Base-by-base conservation (phyloP, 371 early-diverging fungal species). In the Actinomortierella ambigua region DNA sequence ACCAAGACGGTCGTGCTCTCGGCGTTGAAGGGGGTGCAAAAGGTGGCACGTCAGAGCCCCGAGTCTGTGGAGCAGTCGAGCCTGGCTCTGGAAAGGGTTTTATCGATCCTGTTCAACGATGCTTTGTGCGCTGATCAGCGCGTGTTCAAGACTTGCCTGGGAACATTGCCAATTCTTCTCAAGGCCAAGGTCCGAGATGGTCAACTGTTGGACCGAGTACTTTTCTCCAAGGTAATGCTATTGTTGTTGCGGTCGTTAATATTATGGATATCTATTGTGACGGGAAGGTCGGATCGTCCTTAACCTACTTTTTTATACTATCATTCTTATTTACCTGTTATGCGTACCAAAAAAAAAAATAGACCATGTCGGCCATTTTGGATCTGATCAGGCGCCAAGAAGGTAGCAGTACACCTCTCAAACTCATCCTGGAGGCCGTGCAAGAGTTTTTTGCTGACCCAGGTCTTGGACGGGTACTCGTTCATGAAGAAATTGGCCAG, bases 71-170 rank as follows among this genome's bases (percentile, higher is more conserved):
- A 67, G 39, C 60, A 63, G 54, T 34, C 34, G 11, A 69, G 66
- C 18, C n/a, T 54, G 14, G 53, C 79, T 8, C 55, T 69, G 43
- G 57, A 75, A 24, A 41, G 63, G 7, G 63, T 77, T 2, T 52
- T 82, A 17, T 65, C 67, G 27, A 75, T 83, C 14, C 47, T 85
- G 9, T 60, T 66, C 50, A 65, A 64, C 11, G 40, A 57, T 14
- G 55, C 53, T 5, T 48, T 77, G 14, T 77, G 77, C 58, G 67
- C 82, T 0, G 83, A 82, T 49, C 77, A 80, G 18, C 67, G 82
- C 9, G 79, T 85, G 0, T 64, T 85, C 42, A 84, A 84, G 62
- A 66, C 71, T 2, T 69, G 65, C 22, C 52, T 85, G 20, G 62
- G 58, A 8, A 57, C 81, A 24, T 56, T 83, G 1, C 78, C 79